Evolutionary conservation across 2,329 filamentous ascomycete genomes (phyloP).

Genomic region (Cryphonectria naterciae): DNA sequence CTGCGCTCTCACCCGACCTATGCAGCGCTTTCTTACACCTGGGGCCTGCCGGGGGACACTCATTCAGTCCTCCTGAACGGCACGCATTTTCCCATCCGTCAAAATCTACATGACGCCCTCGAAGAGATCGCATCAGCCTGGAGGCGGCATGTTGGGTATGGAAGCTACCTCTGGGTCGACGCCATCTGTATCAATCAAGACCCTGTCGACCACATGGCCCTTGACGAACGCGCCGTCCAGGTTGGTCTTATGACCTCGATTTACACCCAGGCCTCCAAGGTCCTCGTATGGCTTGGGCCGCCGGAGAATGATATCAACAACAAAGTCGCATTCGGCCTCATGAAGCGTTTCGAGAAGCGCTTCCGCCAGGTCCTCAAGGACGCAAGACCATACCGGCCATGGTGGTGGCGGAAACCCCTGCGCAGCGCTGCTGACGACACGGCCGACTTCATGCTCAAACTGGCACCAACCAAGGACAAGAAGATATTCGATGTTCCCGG

Average conservation of each 20-base stretch:
- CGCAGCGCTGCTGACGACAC: not conserved
- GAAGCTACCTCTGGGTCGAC: not conserved
- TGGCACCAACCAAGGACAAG: slow-evolving; percentile 7
- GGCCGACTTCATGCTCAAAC: not conserved
- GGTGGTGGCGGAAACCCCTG: not conserved
- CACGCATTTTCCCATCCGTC: not conserved
- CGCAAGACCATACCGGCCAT: slow-evolving; percentile 2
- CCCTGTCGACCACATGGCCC: not conserved
- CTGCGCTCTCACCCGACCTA: not conserved
- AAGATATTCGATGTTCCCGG: slow-evolving; percentile 8
- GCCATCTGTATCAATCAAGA: slow-evolving; percentile 15
- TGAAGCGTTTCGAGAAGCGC: not conserved
- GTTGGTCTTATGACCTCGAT: slow-evolving; percentile 1
- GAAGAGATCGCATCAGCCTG: not conserved
- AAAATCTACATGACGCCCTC: not conserved
- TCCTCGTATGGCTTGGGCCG: slow-evolving; percentile 3
- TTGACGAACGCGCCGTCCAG: slow-evolving; percentile 7
- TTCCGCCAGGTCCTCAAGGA: not conserved
- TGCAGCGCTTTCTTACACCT: slow-evolving; percentile 1
- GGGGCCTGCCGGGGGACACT: not conserved
- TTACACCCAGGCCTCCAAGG: slow-evolving; percentile 9
- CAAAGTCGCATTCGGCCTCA: not conserved
- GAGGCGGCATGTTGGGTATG: not conserved
- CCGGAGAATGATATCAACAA: not conserved
- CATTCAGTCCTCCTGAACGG: not conserved